Percentiles rank a stretch among this genome's conserved stretches.
Conservation (phyloP, 2,329 filamentous ascomycete species). For the Arthrobotrys megalospora region DNA sequence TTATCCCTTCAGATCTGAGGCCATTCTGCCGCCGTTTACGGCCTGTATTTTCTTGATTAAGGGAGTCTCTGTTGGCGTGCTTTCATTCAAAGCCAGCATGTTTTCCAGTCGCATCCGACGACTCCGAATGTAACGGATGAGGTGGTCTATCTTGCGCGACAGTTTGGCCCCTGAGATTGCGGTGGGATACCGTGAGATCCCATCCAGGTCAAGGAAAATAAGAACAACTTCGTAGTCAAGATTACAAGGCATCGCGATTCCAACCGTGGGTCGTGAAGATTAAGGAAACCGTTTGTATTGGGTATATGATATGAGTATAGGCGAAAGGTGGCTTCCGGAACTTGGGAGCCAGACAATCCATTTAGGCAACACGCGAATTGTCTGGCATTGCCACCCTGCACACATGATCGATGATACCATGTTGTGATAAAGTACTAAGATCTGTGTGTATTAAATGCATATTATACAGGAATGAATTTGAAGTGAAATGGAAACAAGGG, state of each 20-base stretch:
- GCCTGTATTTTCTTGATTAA: constrained; percentile 1
- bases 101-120: neutral
- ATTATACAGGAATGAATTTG: too few species aligned
- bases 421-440: too few species aligned
- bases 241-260: constrained; percentile 1
- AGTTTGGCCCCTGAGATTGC: neutral
- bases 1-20: neutral
- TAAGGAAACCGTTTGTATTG: too few species aligned
- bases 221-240: neutral
- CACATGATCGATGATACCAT: too few species aligned
- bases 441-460: too few species aligned
- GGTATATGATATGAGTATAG: too few species aligned
- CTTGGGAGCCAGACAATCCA: too few species aligned
- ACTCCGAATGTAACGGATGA: neutral
- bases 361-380: too few species aligned
- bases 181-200: neutral
- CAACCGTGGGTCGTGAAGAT: too few species aligned
- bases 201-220: neutral
- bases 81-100: neutral
- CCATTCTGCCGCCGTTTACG: neutral
- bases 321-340: too few species aligned
- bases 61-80: neutral
- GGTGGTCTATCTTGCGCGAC: neutral
- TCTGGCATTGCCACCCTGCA: too few species aligned
- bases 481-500: too few species aligned